These are phyloP conservation scores for Brachypodium distachyon DNA, from an alignment of 202 grass and related monocot genomes.

Conservation along the genomic window DNA sequence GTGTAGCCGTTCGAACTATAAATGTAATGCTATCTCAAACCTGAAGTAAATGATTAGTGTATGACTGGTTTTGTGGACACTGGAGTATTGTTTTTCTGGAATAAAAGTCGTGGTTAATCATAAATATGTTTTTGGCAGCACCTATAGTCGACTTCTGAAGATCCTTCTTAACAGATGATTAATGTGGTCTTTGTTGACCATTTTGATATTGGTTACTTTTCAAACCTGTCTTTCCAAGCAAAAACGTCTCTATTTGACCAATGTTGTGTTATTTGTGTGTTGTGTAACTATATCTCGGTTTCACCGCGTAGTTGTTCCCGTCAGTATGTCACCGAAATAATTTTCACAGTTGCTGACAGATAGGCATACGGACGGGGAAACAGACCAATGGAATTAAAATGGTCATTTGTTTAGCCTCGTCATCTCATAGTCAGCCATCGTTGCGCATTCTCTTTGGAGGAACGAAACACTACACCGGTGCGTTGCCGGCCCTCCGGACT, in stretches of 20 bases:
- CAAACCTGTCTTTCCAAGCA: neutral
- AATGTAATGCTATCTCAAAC: constrained; percentile 11
- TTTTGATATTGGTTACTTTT: neutral
- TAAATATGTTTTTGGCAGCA: neutral
- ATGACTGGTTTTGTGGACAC: neutral
- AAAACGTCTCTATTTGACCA: neutral
- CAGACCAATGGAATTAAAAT: neutral
- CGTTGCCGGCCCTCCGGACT: neutral
- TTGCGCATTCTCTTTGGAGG: too few relatives aligned
- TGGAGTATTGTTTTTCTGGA: constrained; percentile 1
- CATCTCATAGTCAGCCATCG: neutral
- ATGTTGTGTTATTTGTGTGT: neutral
- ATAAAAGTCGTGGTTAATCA: neutral
- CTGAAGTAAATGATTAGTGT: neutral
- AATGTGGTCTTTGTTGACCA: neutral
- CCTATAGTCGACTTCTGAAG: neutral
- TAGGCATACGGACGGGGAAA: too few relatives aligned
- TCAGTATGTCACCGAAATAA: neutral
- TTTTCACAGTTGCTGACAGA: neutral
- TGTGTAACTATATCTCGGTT: neutral
- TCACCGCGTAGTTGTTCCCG: neutral
- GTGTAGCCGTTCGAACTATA: neutral
- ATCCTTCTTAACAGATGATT: neutral
- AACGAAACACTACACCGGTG: neutral
- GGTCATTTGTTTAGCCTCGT: neutral